Conservation (phyloP, 768 basidiomycete species). For the Phaffia tasmanica region DNA sequence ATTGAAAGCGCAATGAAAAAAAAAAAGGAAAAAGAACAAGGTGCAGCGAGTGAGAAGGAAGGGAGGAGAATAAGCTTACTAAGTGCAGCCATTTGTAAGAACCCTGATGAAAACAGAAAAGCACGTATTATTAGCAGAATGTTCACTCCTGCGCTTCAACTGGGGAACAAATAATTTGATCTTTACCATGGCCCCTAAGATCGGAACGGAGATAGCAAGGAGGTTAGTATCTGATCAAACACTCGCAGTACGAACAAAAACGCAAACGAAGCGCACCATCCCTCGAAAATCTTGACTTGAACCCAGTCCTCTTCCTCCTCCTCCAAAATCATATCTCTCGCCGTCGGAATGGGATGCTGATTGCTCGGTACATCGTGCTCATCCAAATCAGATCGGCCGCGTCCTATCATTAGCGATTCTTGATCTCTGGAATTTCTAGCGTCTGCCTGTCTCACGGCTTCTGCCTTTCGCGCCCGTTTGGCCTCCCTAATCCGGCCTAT, state of each 20-base stretch:
- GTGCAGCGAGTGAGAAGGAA: not conserved
- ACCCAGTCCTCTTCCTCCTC: conserved; percentile 93
- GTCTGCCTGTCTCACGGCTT: conserved; percentile 53
- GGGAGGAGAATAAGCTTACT: conserved; percentile 31
- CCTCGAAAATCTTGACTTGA: conserved; percentile 79
- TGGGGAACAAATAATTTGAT: not conserved
- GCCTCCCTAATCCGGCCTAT: conserved; percentile 86
- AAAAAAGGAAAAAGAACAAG: not conserved
- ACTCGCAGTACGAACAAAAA: too few relatives aligned
- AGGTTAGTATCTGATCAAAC: too few relatives aligned
- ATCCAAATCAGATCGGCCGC: conserved; percentile 50
- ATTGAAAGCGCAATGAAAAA: not conserved
- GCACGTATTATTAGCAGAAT: not conserved
- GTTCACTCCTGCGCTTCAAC: not conserved
- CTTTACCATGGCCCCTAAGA: conserved; percentile 14
- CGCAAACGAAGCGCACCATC: conserved; percentile 58
- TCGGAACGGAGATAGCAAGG: not conserved
- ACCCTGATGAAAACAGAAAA: conserved; percentile 51
- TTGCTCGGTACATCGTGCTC: conserved; percentile 37
- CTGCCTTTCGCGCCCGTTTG: conserved; percentile 66
- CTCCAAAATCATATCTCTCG: conserved; percentile 36
- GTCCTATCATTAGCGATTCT: not conserved
- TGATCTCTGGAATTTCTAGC: conserved; percentile 48
- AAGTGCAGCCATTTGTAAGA: conserved; percentile 82
- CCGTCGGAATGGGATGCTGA: not conserved